Conservation (phyloP, 306 rosid species). For the Arachis stenosperma region DNA sequence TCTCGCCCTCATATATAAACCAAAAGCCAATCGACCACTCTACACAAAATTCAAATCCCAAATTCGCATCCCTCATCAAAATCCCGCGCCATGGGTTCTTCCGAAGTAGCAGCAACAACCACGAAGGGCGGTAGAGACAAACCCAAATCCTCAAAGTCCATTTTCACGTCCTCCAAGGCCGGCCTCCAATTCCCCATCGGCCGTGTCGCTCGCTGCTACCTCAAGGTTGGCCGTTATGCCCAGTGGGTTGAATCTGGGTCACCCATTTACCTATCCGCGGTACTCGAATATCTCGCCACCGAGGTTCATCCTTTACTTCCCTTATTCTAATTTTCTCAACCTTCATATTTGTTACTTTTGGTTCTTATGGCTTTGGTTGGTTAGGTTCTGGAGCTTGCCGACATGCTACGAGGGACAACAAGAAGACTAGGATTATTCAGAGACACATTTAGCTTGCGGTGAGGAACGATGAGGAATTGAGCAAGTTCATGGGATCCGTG, state of each 20-base stretch:
- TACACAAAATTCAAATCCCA: neutral
- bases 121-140: constrained; percentile 70
- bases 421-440: too few relatives aligned
- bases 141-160: constrained; percentile 57
- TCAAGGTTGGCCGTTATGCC: constrained; percentile 71
- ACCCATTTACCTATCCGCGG: too few relatives aligned
- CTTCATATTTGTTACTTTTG: neutral
- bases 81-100: constrained; percentile 44
- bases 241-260: constrained; percentile 80
- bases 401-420: constrained; percentile 64
- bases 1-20: constrained; percentile 21
- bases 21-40: too few relatives aligned
- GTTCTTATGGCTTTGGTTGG: neutral
- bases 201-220: constrained; percentile 76
- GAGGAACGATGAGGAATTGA: too few relatives aligned
- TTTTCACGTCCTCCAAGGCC: constrained; percentile 68
- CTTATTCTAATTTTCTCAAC: neutral
- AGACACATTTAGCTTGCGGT: too few relatives aligned
- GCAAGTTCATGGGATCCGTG: constrained; percentile 72
- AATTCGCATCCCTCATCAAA: neutral
- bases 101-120: constrained; percentile 23
- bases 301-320: constrained; percentile 44
- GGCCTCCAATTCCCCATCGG: constrained; percentile 96
- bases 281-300: constrained; percentile 87
- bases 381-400: constrained; percentile 65